Evolutionary conservation across 805 yeast species (phyloP).

Genomic region (Debaryomyces maramus): DNA sequence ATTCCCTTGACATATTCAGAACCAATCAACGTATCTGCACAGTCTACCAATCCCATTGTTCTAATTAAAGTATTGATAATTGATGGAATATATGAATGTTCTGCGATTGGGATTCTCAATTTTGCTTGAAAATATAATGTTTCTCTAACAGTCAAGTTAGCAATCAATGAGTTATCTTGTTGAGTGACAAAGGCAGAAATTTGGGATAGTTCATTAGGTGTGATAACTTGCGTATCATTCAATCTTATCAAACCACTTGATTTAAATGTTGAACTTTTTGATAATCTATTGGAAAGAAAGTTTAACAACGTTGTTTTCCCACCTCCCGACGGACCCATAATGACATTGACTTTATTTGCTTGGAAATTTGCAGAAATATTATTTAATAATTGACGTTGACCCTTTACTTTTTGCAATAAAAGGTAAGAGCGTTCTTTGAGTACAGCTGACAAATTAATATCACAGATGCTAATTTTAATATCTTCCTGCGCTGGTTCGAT

Average conservation of each 20-base stretch:
- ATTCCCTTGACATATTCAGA: slow-evolving; percentile 39
- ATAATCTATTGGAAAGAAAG: slow-evolving; percentile 54
- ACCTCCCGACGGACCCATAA: slow-evolving; percentile 49
- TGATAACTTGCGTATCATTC: slow-evolving; percentile 26
- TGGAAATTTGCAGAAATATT: slow-evolving; percentile 30
- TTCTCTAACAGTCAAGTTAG: slow-evolving; percentile 75
- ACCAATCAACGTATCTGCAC: slow-evolving; percentile 66
- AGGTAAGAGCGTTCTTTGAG: slow-evolving; percentile 39
- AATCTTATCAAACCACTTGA: slow-evolving; percentile 27
- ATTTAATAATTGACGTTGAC: slow-evolving; percentile 17
- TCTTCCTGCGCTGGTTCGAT: slow-evolving; percentile 4
- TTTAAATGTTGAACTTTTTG: slow-evolving; percentile 18
- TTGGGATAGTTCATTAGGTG: slow-evolving; percentile 23
- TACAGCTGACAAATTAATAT: slow-evolving; percentile 45
- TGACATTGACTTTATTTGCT: slow-evolving; percentile 38
- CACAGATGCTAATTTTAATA: slow-evolving; percentile 17
- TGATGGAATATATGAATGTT: slow-evolving; percentile 41
- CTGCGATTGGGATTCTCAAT: slow-evolving; percentile 52
- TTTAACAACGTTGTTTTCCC: slow-evolving; percentile 45
- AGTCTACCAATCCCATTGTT: slow-evolving; percentile 68
- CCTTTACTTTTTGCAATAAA: neutral
- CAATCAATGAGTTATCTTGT: slow-evolving; percentile 70
- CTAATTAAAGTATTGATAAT: slow-evolving; percentile 59
- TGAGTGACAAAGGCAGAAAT: slow-evolving; percentile 78
- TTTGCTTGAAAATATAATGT: slow-evolving; percentile 72